A percentile compares a stretch with the other conserved stretches of the same genome.
Evolutionary conservation across 176 grass and related monocot species (phyloP).

Genomic region (Phoenix dactylifera): DNA sequence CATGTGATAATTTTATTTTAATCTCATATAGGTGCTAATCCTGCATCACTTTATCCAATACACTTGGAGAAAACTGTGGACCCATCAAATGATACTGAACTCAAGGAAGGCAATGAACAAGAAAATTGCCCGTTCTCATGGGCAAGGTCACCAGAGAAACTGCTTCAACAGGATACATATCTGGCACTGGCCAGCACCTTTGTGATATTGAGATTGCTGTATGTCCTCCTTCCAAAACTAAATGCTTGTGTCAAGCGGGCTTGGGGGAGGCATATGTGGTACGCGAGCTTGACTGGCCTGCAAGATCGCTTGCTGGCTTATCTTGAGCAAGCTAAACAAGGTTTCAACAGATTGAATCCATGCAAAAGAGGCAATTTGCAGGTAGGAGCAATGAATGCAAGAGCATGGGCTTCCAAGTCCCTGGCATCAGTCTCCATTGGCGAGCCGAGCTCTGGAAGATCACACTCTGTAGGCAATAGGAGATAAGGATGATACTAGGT

Average conservation of each 20-base stretch:
- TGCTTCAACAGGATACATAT: slow-evolving; percentile 92
- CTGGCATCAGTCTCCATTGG: slow-evolving; percentile 84
- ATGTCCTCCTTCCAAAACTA: slow-evolving; percentile 62
- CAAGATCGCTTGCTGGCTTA: slow-evolving; percentile 49
- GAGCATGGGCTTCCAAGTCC: slow-evolving; percentile 75
- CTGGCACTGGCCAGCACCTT: slow-evolving; percentile 63
- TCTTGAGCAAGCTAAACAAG: slow-evolving; percentile 60
- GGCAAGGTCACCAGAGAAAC: slow-evolving; percentile 91
- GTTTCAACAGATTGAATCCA: slow-evolving; percentile 44
- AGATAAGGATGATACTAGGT: slow-evolving; percentile 41
- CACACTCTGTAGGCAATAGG: slow-evolving; percentile 44
- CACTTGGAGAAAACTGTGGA: slow-evolving; percentile 28
- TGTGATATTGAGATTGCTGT: slow-evolving; percentile 53
- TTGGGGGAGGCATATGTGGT: slow-evolving; percentile 59
- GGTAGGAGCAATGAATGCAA: slow-evolving; percentile 64
- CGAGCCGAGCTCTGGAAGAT: slow-evolving; percentile 60
- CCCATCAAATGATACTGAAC: slow-evolving; percentile 34
- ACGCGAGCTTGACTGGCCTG: slow-evolving; percentile 40
- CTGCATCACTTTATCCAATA: slow-evolving; percentile 34
- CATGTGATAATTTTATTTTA: slow-evolving; percentile 12
- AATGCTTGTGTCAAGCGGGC: slow-evolving; percentile 37
- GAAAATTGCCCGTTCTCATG: slow-evolving; percentile 92
- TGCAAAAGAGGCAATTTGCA: slow-evolving; percentile 79
- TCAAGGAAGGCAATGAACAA: slow-evolving; percentile 37
- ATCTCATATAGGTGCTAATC: slow-evolving; percentile 58